These are phyloP conservation scores for Daphne laureola DNA, from an alignment of 441 rosid genomes.

Conservation along the genomic window DNA sequence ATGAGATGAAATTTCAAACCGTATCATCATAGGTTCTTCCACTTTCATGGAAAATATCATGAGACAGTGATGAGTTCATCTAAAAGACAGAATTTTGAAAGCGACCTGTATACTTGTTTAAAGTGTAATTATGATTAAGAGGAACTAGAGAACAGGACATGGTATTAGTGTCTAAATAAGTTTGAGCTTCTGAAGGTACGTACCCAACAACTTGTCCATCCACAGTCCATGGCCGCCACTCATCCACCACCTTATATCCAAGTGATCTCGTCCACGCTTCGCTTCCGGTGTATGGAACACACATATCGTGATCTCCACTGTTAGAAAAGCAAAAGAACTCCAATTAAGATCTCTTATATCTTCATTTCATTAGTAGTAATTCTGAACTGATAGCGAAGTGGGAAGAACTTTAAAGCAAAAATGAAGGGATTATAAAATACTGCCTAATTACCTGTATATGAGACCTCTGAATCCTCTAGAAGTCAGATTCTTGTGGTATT, in stretches of 20 bases:
- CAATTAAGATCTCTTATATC: neutral
- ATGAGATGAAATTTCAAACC: too few species aligned
- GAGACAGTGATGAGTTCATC: too few species aligned
- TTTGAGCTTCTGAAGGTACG: constrained; percentile 22
- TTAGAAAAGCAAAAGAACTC: neutral
- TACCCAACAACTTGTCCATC: constrained; percentile 76
- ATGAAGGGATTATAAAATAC: neutral
- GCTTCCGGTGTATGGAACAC: constrained; percentile 82
- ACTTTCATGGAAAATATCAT: too few species aligned
- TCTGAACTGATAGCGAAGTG: too few species aligned
- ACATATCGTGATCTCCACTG: constrained; percentile 92
- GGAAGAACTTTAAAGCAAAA: too few species aligned
- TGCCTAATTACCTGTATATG: constrained; percentile 52
- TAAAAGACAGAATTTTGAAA: constrained; percentile 1
- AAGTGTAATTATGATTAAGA: too few species aligned
- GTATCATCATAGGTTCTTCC: too few species aligned
- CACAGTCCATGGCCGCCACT: constrained; percentile 81
- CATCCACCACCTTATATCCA: constrained; percentile 61
- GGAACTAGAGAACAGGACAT: too few species aligned
- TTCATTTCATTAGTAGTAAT: too few species aligned
- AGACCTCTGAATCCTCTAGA: constrained; percentile 61
- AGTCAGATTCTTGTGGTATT: constrained; percentile 70
- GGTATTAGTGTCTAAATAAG: neutral
- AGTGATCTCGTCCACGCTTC: constrained; percentile 91
- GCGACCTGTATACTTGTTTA: neutral